These are phyloP conservation scores for Leccinum boreale DNA, from an alignment of 768 basidiomycete genomes.

Conservation along the genomic window DNA sequence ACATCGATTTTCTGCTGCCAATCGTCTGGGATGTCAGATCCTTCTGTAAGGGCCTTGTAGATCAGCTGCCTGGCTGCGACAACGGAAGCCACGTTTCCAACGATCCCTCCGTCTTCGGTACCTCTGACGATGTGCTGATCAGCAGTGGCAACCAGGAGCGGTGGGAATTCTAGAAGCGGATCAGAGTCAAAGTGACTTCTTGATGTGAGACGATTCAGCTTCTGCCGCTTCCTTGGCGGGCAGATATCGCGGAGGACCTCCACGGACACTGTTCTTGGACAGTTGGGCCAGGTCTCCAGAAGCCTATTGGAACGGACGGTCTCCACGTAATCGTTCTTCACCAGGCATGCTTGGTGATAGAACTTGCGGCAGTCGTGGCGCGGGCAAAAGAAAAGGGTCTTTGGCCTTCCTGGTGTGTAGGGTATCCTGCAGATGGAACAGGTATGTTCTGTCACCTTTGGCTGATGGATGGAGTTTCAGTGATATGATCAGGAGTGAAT, in stretches of 20 bases:
- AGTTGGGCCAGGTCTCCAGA: slow-evolving; percentile 38
- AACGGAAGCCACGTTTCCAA: slow-evolving; percentile 51
- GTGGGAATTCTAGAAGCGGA: slow-evolving; percentile 31
- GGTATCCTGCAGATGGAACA: slow-evolving; percentile 44
- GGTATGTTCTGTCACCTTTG: slow-evolving; percentile 35
- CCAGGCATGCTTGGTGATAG: slow-evolving; percentile 50
- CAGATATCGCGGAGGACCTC: neutral
- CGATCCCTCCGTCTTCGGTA: slow-evolving; percentile 38
- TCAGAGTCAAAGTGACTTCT: neutral
- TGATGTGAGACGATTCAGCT: neutral
- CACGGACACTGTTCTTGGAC: slow-evolving; percentile 17
- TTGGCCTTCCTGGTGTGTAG: slow-evolving; percentile 42
- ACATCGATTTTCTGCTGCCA: slow-evolving; percentile 38
- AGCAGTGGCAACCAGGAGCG: slow-evolving; percentile 40
- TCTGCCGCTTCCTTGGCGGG: slow-evolving; percentile 17
- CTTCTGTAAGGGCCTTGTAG: slow-evolving; percentile 32
- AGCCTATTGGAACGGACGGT: slow-evolving; percentile 23
- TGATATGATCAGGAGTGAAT: neutral
- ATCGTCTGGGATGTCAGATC: slow-evolving; percentile 31
- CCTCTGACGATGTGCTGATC: slow-evolving; percentile 55
- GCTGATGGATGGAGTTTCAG: slow-evolving; percentile 29
- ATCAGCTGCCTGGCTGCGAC: slow-evolving; percentile 47
- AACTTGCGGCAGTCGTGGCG: slow-evolving; percentile 44
- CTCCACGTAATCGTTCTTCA: slow-evolving; percentile 26
- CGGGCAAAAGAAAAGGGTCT: slow-evolving; percentile 56